phyloP scores from a whole-genome alignment of 164 flowering plant species.

The Houttuynia cordata region DNA sequence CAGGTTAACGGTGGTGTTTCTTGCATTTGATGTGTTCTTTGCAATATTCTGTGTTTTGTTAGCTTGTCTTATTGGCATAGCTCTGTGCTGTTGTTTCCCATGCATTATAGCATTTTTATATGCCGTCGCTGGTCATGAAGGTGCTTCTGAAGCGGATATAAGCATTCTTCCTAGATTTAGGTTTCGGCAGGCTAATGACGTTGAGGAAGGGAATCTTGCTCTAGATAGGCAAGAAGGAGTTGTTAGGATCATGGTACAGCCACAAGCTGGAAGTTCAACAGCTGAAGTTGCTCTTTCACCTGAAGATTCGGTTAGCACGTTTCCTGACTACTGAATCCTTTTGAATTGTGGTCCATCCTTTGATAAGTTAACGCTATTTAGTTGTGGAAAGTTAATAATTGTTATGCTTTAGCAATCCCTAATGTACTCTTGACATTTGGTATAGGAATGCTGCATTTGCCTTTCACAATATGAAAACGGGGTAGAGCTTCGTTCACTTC shows the following conservation, averaged over 20 bases:
- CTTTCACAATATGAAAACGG: constrained; percentile 65
- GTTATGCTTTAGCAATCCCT: background rate
- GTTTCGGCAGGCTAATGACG: constrained; percentile 17
- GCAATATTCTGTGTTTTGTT: constrained; percentile 48
- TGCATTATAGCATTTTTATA: constrained; percentile 38
- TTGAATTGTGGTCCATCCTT: background rate
- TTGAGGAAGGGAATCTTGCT: constrained; percentile 1
- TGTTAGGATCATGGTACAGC: constrained; percentile 9
- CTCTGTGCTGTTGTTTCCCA: constrained; percentile 52
- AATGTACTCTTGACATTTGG: background rate
- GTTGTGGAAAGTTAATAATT: background rate
- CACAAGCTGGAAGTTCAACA: constrained; percentile 6
- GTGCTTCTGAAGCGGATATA: constrained; percentile 61
- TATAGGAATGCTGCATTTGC: constrained; percentile 54
- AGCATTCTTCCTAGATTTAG: constrained; percentile 44
- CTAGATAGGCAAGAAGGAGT: constrained; percentile 18
- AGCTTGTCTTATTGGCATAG: constrained; percentile 40
- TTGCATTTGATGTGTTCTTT: constrained; percentile 67
- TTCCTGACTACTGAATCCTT: background rate
- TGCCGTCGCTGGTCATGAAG: constrained; percentile 42
- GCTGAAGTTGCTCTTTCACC: constrained; percentile 39
- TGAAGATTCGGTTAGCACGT: constrained; percentile 53
- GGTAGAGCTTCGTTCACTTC: constrained; percentile 64
- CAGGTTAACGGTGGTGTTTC: constrained; percentile 66
- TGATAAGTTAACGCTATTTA: too few relatives aligned